These are phyloP conservation scores for Colletotrichum salicis DNA, from an alignment of 2,329 filamentous ascomycete species.

Conservation along the genomic window DNA sequence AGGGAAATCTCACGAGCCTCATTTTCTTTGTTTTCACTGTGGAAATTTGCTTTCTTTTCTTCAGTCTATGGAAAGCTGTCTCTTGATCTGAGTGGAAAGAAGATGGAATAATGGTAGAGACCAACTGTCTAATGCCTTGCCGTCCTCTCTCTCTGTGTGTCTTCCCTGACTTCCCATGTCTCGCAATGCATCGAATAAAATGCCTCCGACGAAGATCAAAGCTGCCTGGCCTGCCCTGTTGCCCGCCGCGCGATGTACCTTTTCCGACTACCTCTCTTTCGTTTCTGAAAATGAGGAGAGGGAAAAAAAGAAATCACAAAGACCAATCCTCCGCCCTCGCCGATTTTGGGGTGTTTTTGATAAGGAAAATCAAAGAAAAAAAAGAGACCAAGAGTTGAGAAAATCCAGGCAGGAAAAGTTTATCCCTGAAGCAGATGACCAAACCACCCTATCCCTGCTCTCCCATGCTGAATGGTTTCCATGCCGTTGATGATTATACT, in stretches of 20 bases:
- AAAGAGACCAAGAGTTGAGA: background rate
- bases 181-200: slow-evolving; percentile 18
- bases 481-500: slow-evolving; percentile 26
- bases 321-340: slow-evolving; percentile 1
- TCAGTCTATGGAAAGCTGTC: slow-evolving; percentile 25
- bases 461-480: slow-evolving; percentile 16
- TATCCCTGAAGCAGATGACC: slow-evolving; percentile 22
- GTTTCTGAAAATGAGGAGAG: slow-evolving; percentile 7
- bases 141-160: background rate
- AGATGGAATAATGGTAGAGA: slow-evolving; percentile 19
- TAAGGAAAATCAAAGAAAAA: background rate
- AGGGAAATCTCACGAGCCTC: background rate
- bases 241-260: slow-evolving; percentile 29
- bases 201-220: slow-evolving; percentile 13
- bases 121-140: slow-evolving; percentile 26
- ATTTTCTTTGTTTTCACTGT: too few species aligned
- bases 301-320: slow-evolving; percentile 27
- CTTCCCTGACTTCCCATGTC: background rate
- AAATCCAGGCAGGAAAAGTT: background rate
- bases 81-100: slow-evolving; percentile 4
- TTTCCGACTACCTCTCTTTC: slow-evolving; percentile 22
- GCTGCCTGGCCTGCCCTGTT: slow-evolving; percentile 22
- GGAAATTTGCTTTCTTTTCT: slow-evolving; percentile 17
- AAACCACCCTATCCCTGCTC: slow-evolving; percentile 6
- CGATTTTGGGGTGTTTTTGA: slow-evolving; percentile 10